Percentiles rank a stretch among this genome's conserved stretches.
phyloP scores from a whole-genome alignment of 2,329 filamentous ascomycete genomes.

The Fonsecaea erecta region DNA sequence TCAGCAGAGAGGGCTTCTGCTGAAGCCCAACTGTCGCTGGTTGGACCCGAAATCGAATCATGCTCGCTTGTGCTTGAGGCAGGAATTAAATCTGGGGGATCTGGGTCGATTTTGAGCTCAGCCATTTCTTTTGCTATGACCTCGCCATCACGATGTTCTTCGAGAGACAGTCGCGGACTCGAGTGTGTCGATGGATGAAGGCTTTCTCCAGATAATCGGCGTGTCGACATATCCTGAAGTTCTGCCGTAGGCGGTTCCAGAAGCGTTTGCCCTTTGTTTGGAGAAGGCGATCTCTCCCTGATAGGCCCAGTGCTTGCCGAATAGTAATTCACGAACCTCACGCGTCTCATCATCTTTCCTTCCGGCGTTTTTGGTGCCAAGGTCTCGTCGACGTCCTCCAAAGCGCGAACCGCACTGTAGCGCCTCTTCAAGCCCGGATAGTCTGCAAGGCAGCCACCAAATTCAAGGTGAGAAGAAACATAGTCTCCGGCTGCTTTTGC shows the following conservation, averaged over 20 bases:
- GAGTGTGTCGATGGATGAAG: slow-evolving; percentile 13
- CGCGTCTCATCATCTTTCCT: slow-evolving; percentile 48
- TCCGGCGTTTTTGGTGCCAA: slow-evolving; percentile 41
- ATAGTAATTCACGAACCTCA: slow-evolving; percentile 89
- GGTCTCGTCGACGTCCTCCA: slow-evolving; percentile 72
- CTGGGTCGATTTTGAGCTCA: slow-evolving; percentile 33
- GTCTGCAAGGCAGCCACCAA: slow-evolving; percentile 79
- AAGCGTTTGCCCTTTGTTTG: neutral
- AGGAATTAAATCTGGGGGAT: slow-evolving; percentile 7
- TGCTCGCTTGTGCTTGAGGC: slow-evolving; percentile 6
- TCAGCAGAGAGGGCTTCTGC: neutral
- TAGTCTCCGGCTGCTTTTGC: slow-evolving; percentile 72
- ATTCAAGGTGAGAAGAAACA: slow-evolving; percentile 80
- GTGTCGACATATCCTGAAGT: neutral
- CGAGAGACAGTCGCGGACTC: slow-evolving; percentile 53
- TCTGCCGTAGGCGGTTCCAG: slow-evolving; percentile 16
- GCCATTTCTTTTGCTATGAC: slow-evolving; percentile 41
- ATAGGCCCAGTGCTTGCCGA: slow-evolving; percentile 78
- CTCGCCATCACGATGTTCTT: slow-evolving; percentile 50
- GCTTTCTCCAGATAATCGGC: slow-evolving; percentile 15
- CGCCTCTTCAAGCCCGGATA: slow-evolving; percentile 70
- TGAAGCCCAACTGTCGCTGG: neutral
- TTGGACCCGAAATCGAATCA: neutral
- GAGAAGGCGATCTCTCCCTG: slow-evolving; percentile 51
- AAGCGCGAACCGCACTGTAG: slow-evolving; percentile 69